Base-by-base conservation (phyloP, 2,329 filamentous ascomycete genomes). In the Colletotrichum caudatum region DNA sequence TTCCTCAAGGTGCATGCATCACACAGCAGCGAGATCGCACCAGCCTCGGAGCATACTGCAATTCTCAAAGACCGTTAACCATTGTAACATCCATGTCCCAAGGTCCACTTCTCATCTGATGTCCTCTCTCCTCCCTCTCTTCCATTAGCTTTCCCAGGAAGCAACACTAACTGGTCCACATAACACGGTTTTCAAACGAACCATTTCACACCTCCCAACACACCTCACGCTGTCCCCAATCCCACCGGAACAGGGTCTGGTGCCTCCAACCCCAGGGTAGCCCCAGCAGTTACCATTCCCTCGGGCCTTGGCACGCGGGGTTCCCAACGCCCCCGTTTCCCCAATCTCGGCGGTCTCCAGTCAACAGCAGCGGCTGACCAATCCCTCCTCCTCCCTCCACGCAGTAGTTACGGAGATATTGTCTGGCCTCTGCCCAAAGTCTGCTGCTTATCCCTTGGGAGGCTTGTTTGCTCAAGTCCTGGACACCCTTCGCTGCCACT, bases 291-390 rank as follows among this genome's bases (percentile, higher is more conserved):
- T 59, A 69, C 69, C 69, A 60, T 72, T 69, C 65, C 69, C 69
- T 72, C 69, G 69, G 69, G 59, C 46, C 69, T 72, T 72, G 69
- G 69, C 69, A 72, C 65, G 69, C 69, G 69, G 69, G 66, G 69
- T 56, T 69, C 60, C 46, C 54, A 57, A 71, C 57, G 41, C 58
- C 64, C 69, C 57, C 57, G 35, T 48, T 41, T 50, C 69, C 53
- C 54, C 59, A 69, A 20, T 33, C 37, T 46, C 5, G 33, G 35
- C 48, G 50, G 6, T 50, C 50, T 23, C 18, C 35, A 64, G 50
- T 54, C 11, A 29, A 29, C 5, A 29, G 23, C 39, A 51, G 35
- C 63, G 46, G 65, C 69, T 72, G 59, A 71, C 69, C 59, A 71
- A 71, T 53, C 63, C 69, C 65, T 35, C 23, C 58, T 54, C 65